Base-by-base conservation (phyloP, 805 yeast species). In the Clavispora phyllophila region DNA sequence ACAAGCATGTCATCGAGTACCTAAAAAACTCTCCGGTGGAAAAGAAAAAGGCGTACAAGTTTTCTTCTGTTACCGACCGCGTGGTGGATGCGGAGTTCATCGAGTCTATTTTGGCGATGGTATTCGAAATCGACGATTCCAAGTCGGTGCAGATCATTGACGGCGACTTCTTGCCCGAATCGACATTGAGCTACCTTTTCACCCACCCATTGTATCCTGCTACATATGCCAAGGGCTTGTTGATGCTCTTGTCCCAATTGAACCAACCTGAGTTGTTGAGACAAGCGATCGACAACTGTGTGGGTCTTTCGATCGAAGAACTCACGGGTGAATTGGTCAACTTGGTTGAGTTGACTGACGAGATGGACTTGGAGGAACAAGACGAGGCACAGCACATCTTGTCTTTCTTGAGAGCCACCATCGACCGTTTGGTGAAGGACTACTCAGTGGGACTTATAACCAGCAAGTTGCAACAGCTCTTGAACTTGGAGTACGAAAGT, bases 181-280 rank as follows among this genome's bases (percentile, higher is more conserved):
- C 64, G 37, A 70, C 88, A 2, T 62, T 87, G 37, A 76, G 84
- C 1, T 90, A 87, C 56, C 70, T 90, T 26, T 70, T 91, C 48
- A 85, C 96, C 2, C 96, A 91, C 65, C 96, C 96, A 14, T 65
- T 87, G 15, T 89, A 84, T 63, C 96, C 97, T 9, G 61, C 68
- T 13, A 65, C 71, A 15, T 75, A 72, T 46, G 70, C 87, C 9
- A 62, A 65, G 4, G 81, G 80, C 1, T 60, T 90, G 36, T 63
- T 91, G 35, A 56, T 68, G 13, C 66, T 87, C 22, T 71, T 73
- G 36, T 48, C 57, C 18, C 46, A 51, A 3, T 39, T 53, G 23
- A 63, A 74, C 9, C 70, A 75, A 45, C 82, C 87, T 28, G 76
- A 84, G 46, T 70, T 89, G 44, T 73, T 84, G 60, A 79, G 88